These are phyloP conservation scores for Solanum tacnaense DNA, from an alignment of 257 asterid genomes.

Conservation along the genomic window DNA sequence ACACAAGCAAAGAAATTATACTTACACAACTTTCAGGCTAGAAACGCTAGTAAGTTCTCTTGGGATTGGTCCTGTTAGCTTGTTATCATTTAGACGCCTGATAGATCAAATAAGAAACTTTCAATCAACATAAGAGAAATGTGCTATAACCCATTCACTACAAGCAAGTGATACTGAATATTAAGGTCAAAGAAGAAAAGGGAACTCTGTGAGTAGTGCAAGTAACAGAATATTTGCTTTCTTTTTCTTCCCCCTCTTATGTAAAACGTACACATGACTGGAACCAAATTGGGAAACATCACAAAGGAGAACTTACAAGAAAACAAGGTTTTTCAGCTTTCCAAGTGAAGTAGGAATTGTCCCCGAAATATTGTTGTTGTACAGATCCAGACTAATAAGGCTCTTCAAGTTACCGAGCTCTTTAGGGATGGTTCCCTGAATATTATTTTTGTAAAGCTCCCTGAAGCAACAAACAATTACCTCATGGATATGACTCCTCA, in stretches of 20 bases:
- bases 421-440: slow-evolving; percentile 71
- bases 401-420: slow-evolving; percentile 82
- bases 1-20: slow-evolving; percentile 1
- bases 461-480: slow-evolving; percentile 23
- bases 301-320: slow-evolving; percentile 52
- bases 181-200: background rate
- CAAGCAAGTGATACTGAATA: background rate
- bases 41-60: slow-evolving; percentile 39
- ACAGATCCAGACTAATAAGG: slow-evolving; percentile 87
- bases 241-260: background rate
- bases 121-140: background rate
- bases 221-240: background rate
- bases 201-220: background rate
- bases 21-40: slow-evolving; percentile 83
- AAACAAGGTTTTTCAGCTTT: slow-evolving; percentile 68
- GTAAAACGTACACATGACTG: background rate
- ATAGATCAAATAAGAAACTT: slow-evolving; percentile 1
- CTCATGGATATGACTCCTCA: background rate
- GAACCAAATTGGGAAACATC: background rate
- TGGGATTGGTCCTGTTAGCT: slow-evolving; percentile 59
- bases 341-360: slow-evolving; percentile 66
- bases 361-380: slow-evolving; percentile 83
- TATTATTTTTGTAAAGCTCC: slow-evolving; percentile 83
- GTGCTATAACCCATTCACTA: background rate
- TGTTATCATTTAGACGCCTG: slow-evolving; percentile 78